phyloP scores from a whole-genome alignment of 768 basidiomycete species.

The Termitomyces sp. region DNA sequence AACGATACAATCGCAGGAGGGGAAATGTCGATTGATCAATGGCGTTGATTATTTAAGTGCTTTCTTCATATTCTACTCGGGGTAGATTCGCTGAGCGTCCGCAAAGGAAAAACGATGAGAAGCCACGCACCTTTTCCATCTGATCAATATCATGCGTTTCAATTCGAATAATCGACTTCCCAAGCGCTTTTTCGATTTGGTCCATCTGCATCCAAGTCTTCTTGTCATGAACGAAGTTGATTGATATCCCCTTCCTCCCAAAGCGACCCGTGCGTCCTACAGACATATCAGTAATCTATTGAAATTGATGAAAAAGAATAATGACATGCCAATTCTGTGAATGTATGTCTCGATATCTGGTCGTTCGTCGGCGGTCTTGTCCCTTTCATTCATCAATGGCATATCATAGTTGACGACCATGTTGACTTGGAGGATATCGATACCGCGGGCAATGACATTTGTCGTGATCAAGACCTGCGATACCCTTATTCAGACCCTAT shows the following conservation, averaged over 20 bases:
- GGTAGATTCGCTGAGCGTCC: not conserved
- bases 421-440: conserved; percentile 98
- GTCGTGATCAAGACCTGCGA: conserved; percentile 82
- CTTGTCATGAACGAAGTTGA: conserved; percentile 95
- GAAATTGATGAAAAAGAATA: not conserved
- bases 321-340: conserved; percentile 83
- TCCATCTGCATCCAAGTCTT: conserved; percentile 88
- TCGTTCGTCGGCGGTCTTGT: conserved; percentile 42
- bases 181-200: conserved; percentile 75
- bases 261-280: conserved; percentile 96
- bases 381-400: conserved; percentile 76
- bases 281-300: not conserved
- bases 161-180: conserved; percentile 77
- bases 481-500: not conserved
- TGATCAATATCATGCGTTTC: conserved; percentile 87
- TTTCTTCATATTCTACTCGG: conserved; percentile 74
- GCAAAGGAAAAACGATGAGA: not conserved
- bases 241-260: conserved; percentile 93
- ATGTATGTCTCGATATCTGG: conserved; percentile 98
- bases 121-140: conserved; percentile 79
- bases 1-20: not conserved
- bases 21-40: not conserved
- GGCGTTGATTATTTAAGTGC: conserved; percentile 60
- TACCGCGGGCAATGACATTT: conserved; percentile 96
- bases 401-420: conserved; percentile 99